Conservation (phyloP, 352 stramenopile genomes). For the Globisporangium splendens region DNA sequence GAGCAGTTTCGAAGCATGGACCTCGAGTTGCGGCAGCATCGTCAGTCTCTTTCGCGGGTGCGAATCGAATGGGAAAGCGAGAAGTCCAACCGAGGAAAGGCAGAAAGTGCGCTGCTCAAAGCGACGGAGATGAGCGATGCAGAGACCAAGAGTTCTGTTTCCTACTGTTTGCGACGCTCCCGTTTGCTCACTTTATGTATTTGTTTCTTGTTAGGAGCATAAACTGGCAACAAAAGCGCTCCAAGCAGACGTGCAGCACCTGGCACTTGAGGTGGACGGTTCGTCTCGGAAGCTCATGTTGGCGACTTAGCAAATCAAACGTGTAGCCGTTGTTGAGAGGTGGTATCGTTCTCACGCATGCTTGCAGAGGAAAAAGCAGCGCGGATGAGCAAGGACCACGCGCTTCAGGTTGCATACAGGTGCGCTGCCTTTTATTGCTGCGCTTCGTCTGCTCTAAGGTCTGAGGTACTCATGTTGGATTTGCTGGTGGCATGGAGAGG, state of each 20-base stretch:
- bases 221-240: constrained; percentile 27
- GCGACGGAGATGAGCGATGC: constrained; percentile 30
- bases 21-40: constrained; percentile 44
- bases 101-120: constrained; percentile 30
- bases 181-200: neutral
- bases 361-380: constrained; percentile 22
- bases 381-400: constrained; percentile 25
- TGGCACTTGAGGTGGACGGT: constrained; percentile 35
- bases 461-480: no score
- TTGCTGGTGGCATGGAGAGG: neutral
- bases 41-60: constrained; percentile 33
- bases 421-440: constrained; percentile 4
- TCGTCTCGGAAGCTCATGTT: no score
- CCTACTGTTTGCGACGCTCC: no score
- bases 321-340: neutral
- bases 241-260: constrained; percentile 29
- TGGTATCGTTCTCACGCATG: neutral
- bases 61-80: constrained; percentile 50
- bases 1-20: constrained; percentile 53
- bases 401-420: constrained; percentile 24
- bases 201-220: constrained; percentile 25
- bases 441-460: neutral
- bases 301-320: no score
- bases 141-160: no score
- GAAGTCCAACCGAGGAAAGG: constrained; percentile 37